Percentiles rank a stretch among this genome's conserved stretches.
Conservation (phyloP, 1,284 basidiomycete species). For the Apiotrichum sp. region DNA sequence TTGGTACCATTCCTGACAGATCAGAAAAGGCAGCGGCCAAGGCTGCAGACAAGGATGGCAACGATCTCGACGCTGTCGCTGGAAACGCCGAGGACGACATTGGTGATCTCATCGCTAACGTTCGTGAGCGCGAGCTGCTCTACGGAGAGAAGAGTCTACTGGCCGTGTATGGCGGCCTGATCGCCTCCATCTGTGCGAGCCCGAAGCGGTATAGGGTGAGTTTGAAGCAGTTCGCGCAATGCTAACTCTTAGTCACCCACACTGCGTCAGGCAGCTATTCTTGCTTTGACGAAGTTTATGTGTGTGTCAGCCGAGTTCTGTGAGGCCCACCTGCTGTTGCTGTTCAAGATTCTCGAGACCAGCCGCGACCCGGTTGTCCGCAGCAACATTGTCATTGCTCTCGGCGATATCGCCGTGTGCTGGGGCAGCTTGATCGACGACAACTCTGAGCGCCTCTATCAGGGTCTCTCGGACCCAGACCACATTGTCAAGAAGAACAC, state of each 20-base stretch:
- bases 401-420: conserved; percentile 93
- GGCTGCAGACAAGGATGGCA: conserved; percentile 58
- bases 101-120: conserved; percentile 76
- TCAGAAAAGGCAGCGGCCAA: conserved; percentile 45
- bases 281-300: conserved; percentile 92
- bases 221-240: background rate
- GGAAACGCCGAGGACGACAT: conserved; percentile 98
- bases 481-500: conserved; percentile 97
- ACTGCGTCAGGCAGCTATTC: conserved; percentile 76
- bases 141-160: conserved; percentile 78
- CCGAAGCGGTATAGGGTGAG: conserved; percentile 78
- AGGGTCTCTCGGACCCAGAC: conserved; percentile 79
- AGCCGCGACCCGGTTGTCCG: conserved; percentile 83
- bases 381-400: conserved; percentile 92
- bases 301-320: conserved; percentile 93
- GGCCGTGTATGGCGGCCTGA: conserved; percentile 78
- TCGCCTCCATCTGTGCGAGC: conserved; percentile 76
- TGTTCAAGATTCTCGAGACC: conserved; percentile 90
- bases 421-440: conserved; percentile 96
- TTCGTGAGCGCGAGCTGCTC: conserved; percentile 82
- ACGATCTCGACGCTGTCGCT: conserved; percentile 93
- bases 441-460: conserved; percentile 92
- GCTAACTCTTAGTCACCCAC: conserved; percentile 62
- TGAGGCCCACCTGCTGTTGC: conserved; percentile 75
- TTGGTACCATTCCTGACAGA: conserved; percentile 28